Percentiles rank a stretch among this genome's conserved stretches.
phyloP scores from a whole-genome alignment of 2,329 filamentous ascomycete genomes.

The Penicillium janthinellum region DNA sequence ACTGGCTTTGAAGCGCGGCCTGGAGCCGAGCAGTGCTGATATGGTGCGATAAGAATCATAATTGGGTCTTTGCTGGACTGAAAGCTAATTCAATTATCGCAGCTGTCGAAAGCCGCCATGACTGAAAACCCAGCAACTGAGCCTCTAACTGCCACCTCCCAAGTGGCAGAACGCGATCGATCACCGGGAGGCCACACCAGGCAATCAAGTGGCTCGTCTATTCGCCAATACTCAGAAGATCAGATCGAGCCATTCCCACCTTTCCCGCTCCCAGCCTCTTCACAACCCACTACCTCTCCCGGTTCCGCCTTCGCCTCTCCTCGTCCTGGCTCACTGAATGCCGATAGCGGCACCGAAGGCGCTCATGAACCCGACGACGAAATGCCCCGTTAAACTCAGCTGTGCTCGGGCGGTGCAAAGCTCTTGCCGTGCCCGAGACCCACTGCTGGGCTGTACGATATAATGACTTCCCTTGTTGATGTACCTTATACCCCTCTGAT shows the following conservation, averaged over 20 bases:
- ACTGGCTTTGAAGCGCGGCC: constrained; percentile 57
- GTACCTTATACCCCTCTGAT: constrained; percentile 16
- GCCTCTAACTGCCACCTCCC: constrained; percentile 7
- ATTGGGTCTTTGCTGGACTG: background rate
- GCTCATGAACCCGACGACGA: background rate
- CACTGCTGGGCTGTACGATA: constrained; percentile 12
- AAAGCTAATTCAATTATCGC: constrained; percentile 1
- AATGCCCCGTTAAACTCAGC: background rate
- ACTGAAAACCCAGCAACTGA: background rate
- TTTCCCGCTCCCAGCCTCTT: constrained; percentile 20
- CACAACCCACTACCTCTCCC: constrained; percentile 8
- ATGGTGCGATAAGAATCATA: constrained; percentile 29
- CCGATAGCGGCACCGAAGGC: background rate
- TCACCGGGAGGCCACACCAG: constrained; percentile 3
- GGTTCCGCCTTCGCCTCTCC: constrained; percentile 10
- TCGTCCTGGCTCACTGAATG: constrained; percentile 10
- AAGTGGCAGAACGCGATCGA: constrained; percentile 14
- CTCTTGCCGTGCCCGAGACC: background rate
- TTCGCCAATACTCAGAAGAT: constrained; percentile 17
- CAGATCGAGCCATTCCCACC: constrained; percentile 40
- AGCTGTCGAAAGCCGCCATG: background rate
- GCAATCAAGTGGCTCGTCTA: constrained; percentile 19
- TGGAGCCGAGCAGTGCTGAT: constrained; percentile 36
- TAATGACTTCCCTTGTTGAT: constrained; percentile 8
- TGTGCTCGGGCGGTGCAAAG: background rate